Base-by-base conservation (phyloP, 2,329 filamentous ascomycete genomes). In the Arthroderma sp. region DNA sequence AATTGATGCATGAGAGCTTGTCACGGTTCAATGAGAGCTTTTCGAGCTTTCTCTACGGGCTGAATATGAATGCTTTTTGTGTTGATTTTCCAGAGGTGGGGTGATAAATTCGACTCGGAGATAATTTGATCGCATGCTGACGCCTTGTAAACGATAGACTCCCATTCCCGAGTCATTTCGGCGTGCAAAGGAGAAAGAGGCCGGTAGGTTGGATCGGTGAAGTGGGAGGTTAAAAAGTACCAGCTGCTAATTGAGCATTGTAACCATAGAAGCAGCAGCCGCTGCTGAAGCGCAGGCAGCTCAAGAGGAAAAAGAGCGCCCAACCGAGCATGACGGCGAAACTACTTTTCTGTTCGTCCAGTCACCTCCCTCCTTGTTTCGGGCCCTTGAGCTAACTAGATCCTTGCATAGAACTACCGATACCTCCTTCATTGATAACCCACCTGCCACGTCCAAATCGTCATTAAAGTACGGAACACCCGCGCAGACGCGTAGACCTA, bases 31-130 rank as follows among this genome's bases (percentile, higher is more conserved):
- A 82, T 64, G 91, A 98, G 71, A 93, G 84, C 58, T 98, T 98
- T 64, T 87, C 87, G 1, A 86, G 83, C 54, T 96, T 98, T 57
- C 68, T 98, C 38, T 98, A 96, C 57, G 91, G 91, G 1, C 65
- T 98, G 61, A 96, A 96, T 60, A 95, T 98, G 88, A 96, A 95
- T 64, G 91, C 91, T 1, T 98, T 96, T 62, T 96, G 89, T 62
- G 88, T 96, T 30, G 91, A 98, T 63, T 98, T 95, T 53, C 85
- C 87, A 0, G 91, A 98, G 77, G 87, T 87, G 66, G 43, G 51
- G 36, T 32, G 29, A 4, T 28, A 4, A 29, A n/a, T 27, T 40
- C 22, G 29, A 9, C 10, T 32, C 11, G 5, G 4, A 37, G 27
- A 33, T n/a, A 2, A 15, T 29, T 30, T 22, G 6, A 27, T 40